Percentiles rank a stretch among this genome's conserved stretches.
Evolutionary conservation across 352 stramenopile genomes (phyloP).

Genomic region (Phytophthora pinifolia): DNA sequence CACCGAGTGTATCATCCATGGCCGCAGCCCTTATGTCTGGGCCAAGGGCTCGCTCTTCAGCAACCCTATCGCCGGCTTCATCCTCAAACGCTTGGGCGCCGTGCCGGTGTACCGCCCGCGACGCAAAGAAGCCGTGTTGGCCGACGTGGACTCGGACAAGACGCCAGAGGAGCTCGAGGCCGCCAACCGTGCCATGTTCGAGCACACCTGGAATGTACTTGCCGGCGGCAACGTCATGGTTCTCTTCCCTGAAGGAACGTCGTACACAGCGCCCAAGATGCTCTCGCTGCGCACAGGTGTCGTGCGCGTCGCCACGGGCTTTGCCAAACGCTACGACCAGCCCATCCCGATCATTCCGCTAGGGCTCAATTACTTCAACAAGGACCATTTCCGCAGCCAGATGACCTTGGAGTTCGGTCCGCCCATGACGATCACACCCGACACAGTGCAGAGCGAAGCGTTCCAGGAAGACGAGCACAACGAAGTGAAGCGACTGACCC

Average conservation of each 20-base stretch:
- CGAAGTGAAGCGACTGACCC: slow-evolving; percentile 52
- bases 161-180: slow-evolving; percentile 57
- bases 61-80: slow-evolving; percentile 42
- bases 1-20: slow-evolving; percentile 57
- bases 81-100: slow-evolving; percentile 53
- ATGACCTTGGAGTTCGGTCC: slow-evolving; percentile 74
- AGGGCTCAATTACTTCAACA: slow-evolving; percentile 84
- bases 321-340: slow-evolving; percentile 67
- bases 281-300: slow-evolving; percentile 71
- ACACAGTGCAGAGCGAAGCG: slow-evolving; percentile 48
- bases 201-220: slow-evolving; percentile 69
- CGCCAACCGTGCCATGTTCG: slow-evolving; percentile 72
- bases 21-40: slow-evolving; percentile 69
- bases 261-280: slow-evolving; percentile 82
- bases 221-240: slow-evolving; percentile 67
- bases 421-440: slow-evolving; percentile 47
- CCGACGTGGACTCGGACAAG: slow-evolving; percentile 69
- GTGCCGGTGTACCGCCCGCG: slow-evolving; percentile 72
- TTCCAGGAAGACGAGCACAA: slow-evolving; percentile 40
- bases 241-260: slow-evolving; percentile 79
- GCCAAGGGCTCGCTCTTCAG: slow-evolving; percentile 76
- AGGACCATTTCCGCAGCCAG: slow-evolving; percentile 75
- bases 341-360: slow-evolving; percentile 71
- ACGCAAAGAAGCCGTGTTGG: slow-evolving; percentile 40
- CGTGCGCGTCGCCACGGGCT: slow-evolving; percentile 69